Percentiles rank a stretch among this genome's conserved stretches.
Evolutionary conservation across 441 rosid species (phyloP).

Genomic region (Cnidoscolus chayamansa): DNA sequence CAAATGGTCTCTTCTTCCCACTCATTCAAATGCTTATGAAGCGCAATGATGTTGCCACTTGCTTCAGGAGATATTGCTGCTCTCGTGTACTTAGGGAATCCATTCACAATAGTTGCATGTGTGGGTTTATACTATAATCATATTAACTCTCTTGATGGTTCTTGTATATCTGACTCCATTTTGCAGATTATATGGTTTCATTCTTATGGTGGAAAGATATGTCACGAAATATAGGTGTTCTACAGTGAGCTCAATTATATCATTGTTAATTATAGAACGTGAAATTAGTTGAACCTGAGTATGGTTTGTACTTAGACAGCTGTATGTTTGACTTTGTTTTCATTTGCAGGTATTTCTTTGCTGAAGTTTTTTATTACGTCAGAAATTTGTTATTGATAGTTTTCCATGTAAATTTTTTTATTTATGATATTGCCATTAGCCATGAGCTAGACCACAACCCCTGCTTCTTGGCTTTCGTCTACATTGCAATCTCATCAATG

Average conservation of each 20-base stretch:
- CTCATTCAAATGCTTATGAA: neutral
- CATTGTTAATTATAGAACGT: slow-evolving; percentile 3
- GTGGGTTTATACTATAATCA: slow-evolving; percentile 45
- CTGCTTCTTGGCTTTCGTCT: slow-evolving; percentile 86
- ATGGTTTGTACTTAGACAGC: slow-evolving; percentile 4
- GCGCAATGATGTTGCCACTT: slow-evolving; percentile 22
- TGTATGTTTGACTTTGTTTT: slow-evolving; percentile 23
- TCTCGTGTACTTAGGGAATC: slow-evolving; percentile 83
- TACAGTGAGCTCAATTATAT: slow-evolving; percentile 57
- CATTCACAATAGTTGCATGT: slow-evolving; percentile 77
- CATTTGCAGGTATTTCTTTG: slow-evolving; percentile 89
- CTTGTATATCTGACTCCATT: slow-evolving; percentile 12
- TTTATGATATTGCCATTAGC: slow-evolving; percentile 85
- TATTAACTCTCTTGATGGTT: slow-evolving; percentile 15
- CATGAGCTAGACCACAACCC: slow-evolving; percentile 82
- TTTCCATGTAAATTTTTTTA: slow-evolving; percentile 71
- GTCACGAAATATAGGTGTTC: slow-evolving; percentile 91
- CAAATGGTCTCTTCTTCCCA: neutral
- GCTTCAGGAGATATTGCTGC: slow-evolving; percentile 82
- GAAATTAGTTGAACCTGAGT: neutral
- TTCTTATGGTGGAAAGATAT: slow-evolving; percentile 87
- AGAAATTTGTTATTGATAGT: slow-evolving; percentile 87
- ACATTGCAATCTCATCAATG: slow-evolving; percentile 73
- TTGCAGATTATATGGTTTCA: slow-evolving; percentile 90
- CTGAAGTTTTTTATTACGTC: slow-evolving; percentile 93